Conservation (phyloP, 495 filamentous ascomycete species). For the Penicillium alfredii region DNA sequence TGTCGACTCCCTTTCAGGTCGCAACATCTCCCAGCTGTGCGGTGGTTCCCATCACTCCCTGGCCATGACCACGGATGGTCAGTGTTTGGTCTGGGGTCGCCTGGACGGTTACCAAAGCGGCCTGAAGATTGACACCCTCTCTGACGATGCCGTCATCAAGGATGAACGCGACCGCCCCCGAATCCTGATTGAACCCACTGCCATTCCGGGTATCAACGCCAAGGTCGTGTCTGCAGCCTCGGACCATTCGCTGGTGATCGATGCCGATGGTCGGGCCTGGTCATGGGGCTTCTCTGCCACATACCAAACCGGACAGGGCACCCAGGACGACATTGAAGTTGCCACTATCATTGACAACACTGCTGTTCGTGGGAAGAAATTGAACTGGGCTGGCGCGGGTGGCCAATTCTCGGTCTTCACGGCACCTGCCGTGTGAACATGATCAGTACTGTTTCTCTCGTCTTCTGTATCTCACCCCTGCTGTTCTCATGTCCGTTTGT, state of each 20-base stretch:
- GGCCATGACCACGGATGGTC: slow-evolving; percentile 45
- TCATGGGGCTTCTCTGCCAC: slow-evolving; percentile 59
- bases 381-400: slow-evolving; percentile 56
- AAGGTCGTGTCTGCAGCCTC: slow-evolving; percentile 43
- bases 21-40: slow-evolving; percentile 40
- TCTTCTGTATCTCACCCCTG: background rate
- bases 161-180: slow-evolving; percentile 45
- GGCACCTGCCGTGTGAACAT: slow-evolving; percentile 16
- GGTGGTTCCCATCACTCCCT: slow-evolving; percentile 57
- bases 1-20: slow-evolving; percentile 51
- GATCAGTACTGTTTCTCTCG: no score
- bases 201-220: slow-evolving; percentile 42
- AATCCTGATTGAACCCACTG: slow-evolving; percentile 50
- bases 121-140: slow-evolving; percentile 43
- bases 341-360: slow-evolving; percentile 56
- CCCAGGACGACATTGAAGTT: slow-evolving; percentile 50
- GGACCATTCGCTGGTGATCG: slow-evolving; percentile 56
- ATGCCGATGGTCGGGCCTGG: slow-evolving; percentile 51
- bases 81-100: slow-evolving; percentile 56
- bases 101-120: slow-evolving; percentile 55
- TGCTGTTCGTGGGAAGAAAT: slow-evolving; percentile 47
- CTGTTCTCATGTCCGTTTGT: background rate
- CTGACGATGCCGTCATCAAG: slow-evolving; percentile 45
- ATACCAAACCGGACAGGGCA: slow-evolving; percentile 58
- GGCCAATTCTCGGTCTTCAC: slow-evolving; percentile 55